Percentiles rank a stretch among this genome's conserved stretches.
Evolutionary conservation across 108 stramenopile genomes (phyloP).

Genomic region (Fragilaria crotonensis): DNA sequence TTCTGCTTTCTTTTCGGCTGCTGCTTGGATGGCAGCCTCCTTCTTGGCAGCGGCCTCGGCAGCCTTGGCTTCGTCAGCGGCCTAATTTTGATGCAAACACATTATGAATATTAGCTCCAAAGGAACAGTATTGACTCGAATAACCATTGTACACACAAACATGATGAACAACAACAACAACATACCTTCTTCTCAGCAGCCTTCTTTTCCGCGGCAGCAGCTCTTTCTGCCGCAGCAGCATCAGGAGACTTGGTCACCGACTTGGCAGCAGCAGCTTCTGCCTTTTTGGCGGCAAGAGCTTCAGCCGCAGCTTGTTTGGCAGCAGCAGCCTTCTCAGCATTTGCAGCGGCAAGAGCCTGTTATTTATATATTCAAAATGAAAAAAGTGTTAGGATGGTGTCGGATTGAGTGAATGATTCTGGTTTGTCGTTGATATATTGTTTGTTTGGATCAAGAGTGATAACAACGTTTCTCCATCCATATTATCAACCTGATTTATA

Average conservation of each 20-base stretch:
- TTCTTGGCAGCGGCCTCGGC: constrained; percentile 1
- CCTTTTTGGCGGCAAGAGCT: neutral
- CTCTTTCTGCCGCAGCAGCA: constrained; percentile 1
- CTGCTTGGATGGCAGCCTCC: neutral
- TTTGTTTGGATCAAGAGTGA: too few species aligned
- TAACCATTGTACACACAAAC: too few species aligned
- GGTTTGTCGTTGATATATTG: too few species aligned
- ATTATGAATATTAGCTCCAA: neutral
- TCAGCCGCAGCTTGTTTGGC: neutral
- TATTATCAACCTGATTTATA: too few species aligned
- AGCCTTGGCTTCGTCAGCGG: neutral
- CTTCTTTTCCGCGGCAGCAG: neutral
- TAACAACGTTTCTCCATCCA: too few species aligned
- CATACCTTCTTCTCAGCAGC: constrained; percentile 2
- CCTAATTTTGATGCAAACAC: too few species aligned
- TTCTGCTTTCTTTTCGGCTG: constrained; percentile 5
- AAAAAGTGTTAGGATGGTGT: too few species aligned
- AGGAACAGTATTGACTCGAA: neutral
- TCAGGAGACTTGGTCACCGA: neutral
- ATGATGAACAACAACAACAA: neutral
- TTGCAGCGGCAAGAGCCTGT: neutral
- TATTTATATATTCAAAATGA: too few species aligned
- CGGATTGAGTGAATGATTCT: too few species aligned
- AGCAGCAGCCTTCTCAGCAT: neutral
- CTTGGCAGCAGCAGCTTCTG: constrained; percentile 1